Base-by-base conservation (phyloP, 306 rosid species). In the Cicer cuneatum region DNA sequence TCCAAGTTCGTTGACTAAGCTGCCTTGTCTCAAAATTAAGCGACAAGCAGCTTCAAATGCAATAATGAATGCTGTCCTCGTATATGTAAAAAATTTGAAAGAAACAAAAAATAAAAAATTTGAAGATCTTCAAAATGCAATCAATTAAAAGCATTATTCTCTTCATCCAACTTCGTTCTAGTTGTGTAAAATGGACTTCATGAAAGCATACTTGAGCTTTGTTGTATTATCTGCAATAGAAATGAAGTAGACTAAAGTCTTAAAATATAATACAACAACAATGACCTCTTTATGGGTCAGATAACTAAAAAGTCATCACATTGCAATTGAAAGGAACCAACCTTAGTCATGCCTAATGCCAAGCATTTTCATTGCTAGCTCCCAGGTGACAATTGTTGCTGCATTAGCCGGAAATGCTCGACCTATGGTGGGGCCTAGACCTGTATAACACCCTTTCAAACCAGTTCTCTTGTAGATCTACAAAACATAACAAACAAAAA, bases 351-450 rank as follows among this genome's bases (percentile, higher is more conserved):
- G 91, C 75, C 62, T 79, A 80, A 89, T 48, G 76, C 96, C 91
- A 49, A 93, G 75, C 42, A 91, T 69, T 87, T 93, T 93, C 71
- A 88, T 12, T 43, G 97, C 94, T 57, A 91, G 86, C 91, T 93
- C 98, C 97, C 97, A 93, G 67, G 91, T 80, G 14, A 92, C 96
- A 14, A 88, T 94, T 41, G 97, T 93, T 4, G 93, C 92, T 42
- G 97, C 97, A 72, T 92, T 94, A 66, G 99, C 97, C 7, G 99
- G 97, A 79, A 94, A 88, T 45, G 96, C 99, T 60, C 97, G 89
- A 70, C 79, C 76, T 42, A 92, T 7, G 0, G 99, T 94, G 33
- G 99, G 99, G 65, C 92, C 93, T 24, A 94, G 82, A 71, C 99
- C 99, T 15, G 93, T 49, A 84, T 92, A 94, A 83, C 97, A 90